Evolutionary conservation across 139 green algal genomes (phyloP), one percentile per base, ranked within the genome.

Genomic region (Pseudopediastrum boryanum): DNA sequence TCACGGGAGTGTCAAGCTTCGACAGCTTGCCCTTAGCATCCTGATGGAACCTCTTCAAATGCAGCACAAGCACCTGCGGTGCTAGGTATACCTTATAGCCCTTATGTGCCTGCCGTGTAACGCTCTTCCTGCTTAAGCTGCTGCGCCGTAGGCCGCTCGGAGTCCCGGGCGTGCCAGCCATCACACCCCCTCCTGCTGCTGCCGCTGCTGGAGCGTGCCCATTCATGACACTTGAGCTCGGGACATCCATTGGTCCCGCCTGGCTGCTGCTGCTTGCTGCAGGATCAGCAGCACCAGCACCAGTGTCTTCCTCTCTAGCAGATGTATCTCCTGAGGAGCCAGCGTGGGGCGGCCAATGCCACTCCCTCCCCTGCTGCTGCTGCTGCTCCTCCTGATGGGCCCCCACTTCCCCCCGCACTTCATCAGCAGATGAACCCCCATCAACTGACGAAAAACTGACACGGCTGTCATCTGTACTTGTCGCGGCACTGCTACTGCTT

Each of bases 11-110:
- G 46, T 80, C 75, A 42, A 94, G 71, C 75, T 94, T 94, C 48
- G 38, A 76, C n/a, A 94, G 83, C 33, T 81, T 64, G 39, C 89
- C 70, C 12, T 74, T 66, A 9, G 33, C 27, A 59, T 93, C 90
- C 76, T 91, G 85, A 33, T 80, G 78, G 41, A 92, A 92, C 36
- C 88, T 79, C 69, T 92, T 92, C 23, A 92, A 77, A 48, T 92
- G 88, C 77, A 92, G 67, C 65, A 88, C 77, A 59, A 92, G 79
- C 79, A 91, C 50, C 31, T 56, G 63, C 0, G 88, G 88, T 5
- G 77, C 59, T 9, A 71, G 38, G 56, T 82, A 71, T 33, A 87
- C 35, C 25, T 23, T 33, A 52, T 88, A 89, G 12, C 31, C 12
- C 63, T 85, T 85, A 46, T 50, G 31, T 1, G 72, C 58, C 3